Evolutionary conservation across 129 eudicot species (phyloP).

Genomic region (Erigeron canadensis): DNA sequence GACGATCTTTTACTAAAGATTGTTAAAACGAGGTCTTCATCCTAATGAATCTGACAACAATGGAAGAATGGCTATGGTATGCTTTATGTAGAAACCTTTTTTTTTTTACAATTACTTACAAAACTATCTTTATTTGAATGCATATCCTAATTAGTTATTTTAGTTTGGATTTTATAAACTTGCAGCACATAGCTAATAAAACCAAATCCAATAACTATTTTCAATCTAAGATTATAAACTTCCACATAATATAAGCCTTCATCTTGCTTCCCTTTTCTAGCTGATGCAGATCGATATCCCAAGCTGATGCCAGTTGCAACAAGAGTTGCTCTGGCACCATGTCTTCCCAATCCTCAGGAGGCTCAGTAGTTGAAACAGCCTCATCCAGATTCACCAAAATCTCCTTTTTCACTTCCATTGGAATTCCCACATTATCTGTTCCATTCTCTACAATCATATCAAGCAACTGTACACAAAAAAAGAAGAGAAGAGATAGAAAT

Average conservation of each 20-base stretch:
- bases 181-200: conserved; percentile 51
- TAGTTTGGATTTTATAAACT: neutral
- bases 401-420: conserved; percentile 72
- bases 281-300: conserved; percentile 84
- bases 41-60: conserved; percentile 89
- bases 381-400: conserved; percentile 72
- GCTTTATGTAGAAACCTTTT: conserved; percentile 7
- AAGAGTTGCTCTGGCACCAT: conserved; percentile 81
- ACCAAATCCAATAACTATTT: conserved; percentile 25
- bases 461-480: conserved; percentile 51
- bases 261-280: conserved; percentile 48
- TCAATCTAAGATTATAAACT: conserved; percentile 23
- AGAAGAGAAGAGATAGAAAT: neutral
- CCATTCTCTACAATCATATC: conserved; percentile 78
- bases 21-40: conserved; percentile 84
- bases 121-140: neutral
- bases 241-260: neutral
- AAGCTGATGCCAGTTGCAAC: conserved; percentile 82
- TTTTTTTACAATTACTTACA: neutral
- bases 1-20: conserved; percentile 63
- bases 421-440: conserved; percentile 57
- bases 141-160: conserved; percentile 14
- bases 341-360: conserved; percentile 97
- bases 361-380: conserved; percentile 62
- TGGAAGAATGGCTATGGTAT: conserved; percentile 85